Percentiles rank a stretch among this genome's conserved stretches.
These are phyloP conservation scores for Globisporangium paroecandrum DNA, from an alignment of 352 stramenopile genomes.

Conservation along the genomic window DNA sequence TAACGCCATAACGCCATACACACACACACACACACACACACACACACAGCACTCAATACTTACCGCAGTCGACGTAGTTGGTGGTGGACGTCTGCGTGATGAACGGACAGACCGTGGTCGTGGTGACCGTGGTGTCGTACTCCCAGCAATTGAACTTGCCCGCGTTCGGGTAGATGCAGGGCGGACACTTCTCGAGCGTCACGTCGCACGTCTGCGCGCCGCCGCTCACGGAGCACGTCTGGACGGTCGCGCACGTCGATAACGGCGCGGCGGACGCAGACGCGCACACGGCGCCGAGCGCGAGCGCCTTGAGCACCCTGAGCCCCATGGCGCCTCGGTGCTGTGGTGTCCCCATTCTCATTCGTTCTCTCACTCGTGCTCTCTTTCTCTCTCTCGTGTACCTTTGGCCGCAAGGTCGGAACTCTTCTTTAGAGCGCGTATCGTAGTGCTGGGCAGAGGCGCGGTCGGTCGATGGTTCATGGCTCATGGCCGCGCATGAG, in stretches of 20 bases:
- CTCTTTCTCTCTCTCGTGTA: neutral
- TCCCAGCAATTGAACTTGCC: constrained; percentile 58
- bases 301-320: constrained; percentile 2
- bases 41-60: constrained; percentile 17
- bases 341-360: neutral
- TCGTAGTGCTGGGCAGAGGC: neutral
- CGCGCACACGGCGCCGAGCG: neutral
- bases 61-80: constrained; percentile 68
- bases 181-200: constrained; percentile 33
- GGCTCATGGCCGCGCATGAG: neutral
- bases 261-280: constrained; percentile 5
- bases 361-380: neutral
- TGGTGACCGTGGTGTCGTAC: constrained; percentile 51
- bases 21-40: neutral
- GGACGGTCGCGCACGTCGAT: constrained; percentile 7
- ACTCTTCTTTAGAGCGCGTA: neutral
- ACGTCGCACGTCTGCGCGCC: constrained; percentile 9
- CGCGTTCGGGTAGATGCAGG: constrained; percentile 57
- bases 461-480: neutral
- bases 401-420: constrained; percentile 4
- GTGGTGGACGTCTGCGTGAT: constrained; percentile 27
- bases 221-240: constrained; percentile 11
- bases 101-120: constrained; percentile 50
- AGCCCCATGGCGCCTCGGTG: neutral
- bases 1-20: constrained; percentile 1